Percentiles rank a stretch among this genome's conserved stretches.
Conservation (phyloP, 2,329 filamentous ascomycete genomes). For the Calonectria honghensis region DNA sequence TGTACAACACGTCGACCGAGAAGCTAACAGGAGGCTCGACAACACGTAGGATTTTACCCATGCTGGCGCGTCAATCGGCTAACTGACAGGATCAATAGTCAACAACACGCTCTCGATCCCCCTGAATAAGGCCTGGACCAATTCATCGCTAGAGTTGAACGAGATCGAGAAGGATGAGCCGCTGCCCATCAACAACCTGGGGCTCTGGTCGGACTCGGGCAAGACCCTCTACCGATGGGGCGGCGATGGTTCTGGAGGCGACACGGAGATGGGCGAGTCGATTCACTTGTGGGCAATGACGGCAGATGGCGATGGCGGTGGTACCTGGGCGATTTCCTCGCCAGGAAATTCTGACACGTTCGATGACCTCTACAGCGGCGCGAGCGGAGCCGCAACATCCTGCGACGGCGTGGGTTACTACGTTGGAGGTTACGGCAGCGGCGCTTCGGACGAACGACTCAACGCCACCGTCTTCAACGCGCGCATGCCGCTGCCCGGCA, state of each 20-base stretch:
- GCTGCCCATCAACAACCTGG: conserved; percentile 27
- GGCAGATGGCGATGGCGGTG: conserved; percentile 9
- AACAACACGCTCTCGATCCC: conserved; percentile 27
- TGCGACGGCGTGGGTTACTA: conserved; percentile 20
- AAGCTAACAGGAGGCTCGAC: conserved; percentile 4
- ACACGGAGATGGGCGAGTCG: conserved; percentile 10
- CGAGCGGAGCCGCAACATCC: conserved; percentile 8
- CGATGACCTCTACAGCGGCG: conserved; percentile 26
- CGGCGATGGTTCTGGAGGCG: conserved; percentile 16
- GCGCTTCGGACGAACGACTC: conserved; percentile 22
- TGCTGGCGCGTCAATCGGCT: neutral
- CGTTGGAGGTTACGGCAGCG: conserved; percentile 32
- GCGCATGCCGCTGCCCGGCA: conserved; percentile 23
- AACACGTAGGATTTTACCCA: conserved; percentile 3
- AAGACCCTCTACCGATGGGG: conserved; percentile 30
- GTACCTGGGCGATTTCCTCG: conserved; percentile 19
- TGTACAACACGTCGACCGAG: neutral
- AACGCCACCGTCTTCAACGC: conserved; percentile 24
- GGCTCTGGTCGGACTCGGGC: conserved; percentile 12
- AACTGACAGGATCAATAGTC: conserved; percentile 12
- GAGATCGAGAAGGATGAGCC: conserved; percentile 32
- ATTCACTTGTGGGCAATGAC: conserved; percentile 25
- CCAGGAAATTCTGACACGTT: conserved; percentile 21
- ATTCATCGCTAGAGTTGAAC: conserved; percentile 6
- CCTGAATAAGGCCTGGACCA: conserved; percentile 30